Base-by-base conservation (phyloP, 1,284 basidiomycete genomes). In the Takashimella koratensis region DNA sequence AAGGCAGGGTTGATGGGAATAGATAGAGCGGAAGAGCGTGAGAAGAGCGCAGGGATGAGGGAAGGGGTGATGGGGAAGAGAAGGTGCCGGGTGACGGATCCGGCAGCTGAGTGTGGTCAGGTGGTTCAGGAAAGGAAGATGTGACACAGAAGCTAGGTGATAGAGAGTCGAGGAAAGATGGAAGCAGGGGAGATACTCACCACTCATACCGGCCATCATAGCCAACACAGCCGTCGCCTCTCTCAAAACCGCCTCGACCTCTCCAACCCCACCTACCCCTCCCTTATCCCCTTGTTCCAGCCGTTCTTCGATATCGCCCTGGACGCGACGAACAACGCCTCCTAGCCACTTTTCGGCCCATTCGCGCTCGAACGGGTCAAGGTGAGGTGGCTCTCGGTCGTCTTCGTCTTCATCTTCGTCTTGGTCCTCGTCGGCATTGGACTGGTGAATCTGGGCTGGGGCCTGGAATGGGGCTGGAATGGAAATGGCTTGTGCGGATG, bases 141-240 rank as follows among this genome's bases (percentile, higher is more conserved):
- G 19, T 20, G 24, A 23, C 19, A 13, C 19, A 22, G 45, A 47
- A 24, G 50, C 53, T 53, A 42, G 2, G 36, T 46, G 12, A 22
- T 40, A 19, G 12, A n/a, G 21, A 13, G 30, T 5, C 23, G 23
- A 36, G 30, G n/a, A n/a, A 49, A 6, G 10, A 4, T 3, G 3
- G 24, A 10, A 39, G 25, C 36, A 43, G 8, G 12, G 36, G 78
- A 77, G 22, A 77, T 76, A 26, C 82, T 74, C 62, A 44, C 83
- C 80, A 10, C 83, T 78, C 27, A 83, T 79, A 0, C 85, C 85
- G 4, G 84, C 81, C 66, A 83, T 84, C 49, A 80, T 77, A 0
- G 85, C 84, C 2, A 88, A 75, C 2, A 87, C 76, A 12, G 84
- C 80, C 0, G 88, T 83, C 0, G 87, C 87, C 22, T 81, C 78